A percentile compares a stretch with the other conserved stretches of the same genome.
These are phyloP conservation scores for Colletotrichum euphorbiae DNA, from an alignment of 2,329 filamentous ascomycete genomes.

Conservation along the genomic window DNA sequence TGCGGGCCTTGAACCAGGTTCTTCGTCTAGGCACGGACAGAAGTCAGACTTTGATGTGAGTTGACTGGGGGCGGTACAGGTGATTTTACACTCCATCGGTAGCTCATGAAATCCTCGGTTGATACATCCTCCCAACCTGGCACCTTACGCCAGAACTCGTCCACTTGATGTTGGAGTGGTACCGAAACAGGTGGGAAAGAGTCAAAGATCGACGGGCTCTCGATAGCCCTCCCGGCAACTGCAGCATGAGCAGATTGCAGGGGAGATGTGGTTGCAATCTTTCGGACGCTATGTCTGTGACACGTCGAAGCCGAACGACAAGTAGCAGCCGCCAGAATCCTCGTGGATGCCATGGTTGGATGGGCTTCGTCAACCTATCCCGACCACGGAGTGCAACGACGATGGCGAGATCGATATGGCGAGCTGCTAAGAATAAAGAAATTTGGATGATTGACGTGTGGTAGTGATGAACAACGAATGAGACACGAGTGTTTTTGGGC, in stretches of 20 bases:
- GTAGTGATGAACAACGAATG: no score
- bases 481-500: no score
- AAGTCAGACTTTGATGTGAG: constrained; percentile 3
- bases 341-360: background rate
- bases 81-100: constrained; percentile 65
- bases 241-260: constrained; percentile 12
- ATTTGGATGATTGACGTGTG: no score
- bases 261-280: constrained; percentile 4
- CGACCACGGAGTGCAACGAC: background rate
- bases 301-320: background rate
- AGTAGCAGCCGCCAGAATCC: background rate
- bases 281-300: background rate
- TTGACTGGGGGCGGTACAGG: background rate
- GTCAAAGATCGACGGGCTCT: background rate
- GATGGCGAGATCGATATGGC: no score
- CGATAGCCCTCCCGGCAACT: background rate
- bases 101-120: constrained; percentile 61
- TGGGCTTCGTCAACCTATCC: no score
- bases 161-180: constrained; percentile 30
- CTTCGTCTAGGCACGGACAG: constrained; percentile 49
- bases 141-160: constrained; percentile 64
- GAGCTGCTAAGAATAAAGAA: no score
- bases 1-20: constrained; percentile 62
- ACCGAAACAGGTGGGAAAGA: background rate
- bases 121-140: constrained; percentile 61